Base-by-base conservation (phyloP, 2,329 filamentous ascomycete species). In the Pyrenochaeta sp. region DNA sequence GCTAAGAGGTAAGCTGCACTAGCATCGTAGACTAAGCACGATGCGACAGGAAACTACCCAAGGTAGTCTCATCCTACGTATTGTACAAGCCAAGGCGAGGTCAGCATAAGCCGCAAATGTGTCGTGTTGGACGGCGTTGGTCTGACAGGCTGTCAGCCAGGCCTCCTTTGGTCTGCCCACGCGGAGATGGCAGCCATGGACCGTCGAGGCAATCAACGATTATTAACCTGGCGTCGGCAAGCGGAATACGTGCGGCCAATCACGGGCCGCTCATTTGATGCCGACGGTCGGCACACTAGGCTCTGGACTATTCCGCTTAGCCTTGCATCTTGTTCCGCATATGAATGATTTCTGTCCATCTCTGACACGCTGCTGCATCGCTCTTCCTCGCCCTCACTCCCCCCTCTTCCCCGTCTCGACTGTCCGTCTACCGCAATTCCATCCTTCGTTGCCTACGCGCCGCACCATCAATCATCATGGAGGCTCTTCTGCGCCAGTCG, bases 401-500 rank as follows among this genome's bases (percentile, higher is more conserved):
- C 40, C 24, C 27, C 22, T 43, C 46, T 32, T 24, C 51, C 36
- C 30, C 44, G 8, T 32, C 22, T 40, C 30, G 36, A 34, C 28
- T 40, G 44, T 24, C 42, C 15, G 36, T n/a, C 25, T 28, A 28
- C 28, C 47, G 37, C 37, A 40, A 25, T 28, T 45, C 10, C 22
- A 44, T 6, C 15, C 22, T 42, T 34, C 44, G 28, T 47, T 46
- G 42, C 44, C 43, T 24, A 49, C 53, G 47, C 24, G 9, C 49
- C 45, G 25, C 55, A 56, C 55, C 58, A 66, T 66, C 71, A 59
- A 59, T 62, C 65, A 74, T 55, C 63, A 99, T 99, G 95, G 95
- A 99, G 85, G 87, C 91, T 73, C 89, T 97, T 72, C 88, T 98
- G 73, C 92, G 92, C 79, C 93, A 98, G 81, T 97, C 93, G 78